Percentiles rank a stretch among this genome's conserved stretches.
Evolutionary conservation across 805 yeast species (phyloP).

Genomic region (Debaryomyces tyrocola): DNA sequence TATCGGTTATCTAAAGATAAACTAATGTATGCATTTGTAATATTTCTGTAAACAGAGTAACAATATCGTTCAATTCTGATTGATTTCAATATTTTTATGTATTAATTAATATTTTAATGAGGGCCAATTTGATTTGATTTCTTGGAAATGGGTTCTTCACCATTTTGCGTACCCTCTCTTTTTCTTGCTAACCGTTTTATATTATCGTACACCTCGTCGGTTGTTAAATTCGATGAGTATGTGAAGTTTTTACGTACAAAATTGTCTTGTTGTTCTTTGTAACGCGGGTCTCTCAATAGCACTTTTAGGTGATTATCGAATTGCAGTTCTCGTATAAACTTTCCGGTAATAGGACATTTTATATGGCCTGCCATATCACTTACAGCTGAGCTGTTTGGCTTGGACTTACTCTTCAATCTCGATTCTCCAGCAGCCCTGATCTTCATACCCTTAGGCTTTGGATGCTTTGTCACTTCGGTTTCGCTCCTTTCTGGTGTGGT

Average conservation of each 20-base stretch:
- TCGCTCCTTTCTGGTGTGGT: not conserved
- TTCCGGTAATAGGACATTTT: slow-evolving; percentile 78
- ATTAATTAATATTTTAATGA: too few relatives aligned
- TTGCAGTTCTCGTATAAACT: slow-evolving; percentile 64
- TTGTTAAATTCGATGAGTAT: slow-evolving; percentile 47
- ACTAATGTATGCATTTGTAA: too few relatives aligned
- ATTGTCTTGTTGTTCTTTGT: slow-evolving; percentile 64
- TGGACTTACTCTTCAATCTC: slow-evolving; percentile 37
- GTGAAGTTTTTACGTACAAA: slow-evolving; percentile 57
- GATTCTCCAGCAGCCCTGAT: slow-evolving; percentile 73
- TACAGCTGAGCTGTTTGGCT: not conserved
- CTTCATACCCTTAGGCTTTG: slow-evolving; percentile 53
- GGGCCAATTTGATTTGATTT: slow-evolving; percentile 11
- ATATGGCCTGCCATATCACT: slow-evolving; percentile 36
- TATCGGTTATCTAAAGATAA: slow-evolving; percentile 5
- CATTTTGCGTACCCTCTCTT: slow-evolving; percentile 12
- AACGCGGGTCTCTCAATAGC: slow-evolving; percentile 74
- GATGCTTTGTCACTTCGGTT: not conserved
- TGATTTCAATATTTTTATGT: too few relatives aligned
- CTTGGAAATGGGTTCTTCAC: slow-evolving; percentile 11
- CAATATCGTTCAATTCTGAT: too few relatives aligned
- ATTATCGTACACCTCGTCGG: slow-evolving; percentile 62
- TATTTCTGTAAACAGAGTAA: not conserved
- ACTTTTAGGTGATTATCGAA: slow-evolving; percentile 72
- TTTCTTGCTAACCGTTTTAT: slow-evolving; percentile 49